Evolutionary conservation across 2,329 filamentous ascomycete genomes (phyloP).

Genomic region (Penicillium brevicompactum): DNA sequence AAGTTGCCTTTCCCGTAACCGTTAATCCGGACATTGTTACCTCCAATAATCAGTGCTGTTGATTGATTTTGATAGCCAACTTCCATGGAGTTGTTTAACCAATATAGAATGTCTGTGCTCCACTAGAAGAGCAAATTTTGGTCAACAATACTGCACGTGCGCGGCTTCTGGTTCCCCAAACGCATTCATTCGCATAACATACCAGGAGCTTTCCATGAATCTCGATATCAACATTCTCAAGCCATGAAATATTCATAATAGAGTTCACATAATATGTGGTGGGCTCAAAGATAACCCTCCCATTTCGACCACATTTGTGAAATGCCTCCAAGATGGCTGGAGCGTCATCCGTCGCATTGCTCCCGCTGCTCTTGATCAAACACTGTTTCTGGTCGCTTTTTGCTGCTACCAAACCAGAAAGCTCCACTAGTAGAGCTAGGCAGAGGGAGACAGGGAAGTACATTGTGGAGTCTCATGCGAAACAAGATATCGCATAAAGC

Average conservation of each 20-base stretch:
- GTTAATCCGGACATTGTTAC: conserved; percentile 51
- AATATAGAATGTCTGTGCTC: conserved; percentile 48
- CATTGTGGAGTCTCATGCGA: background rate
- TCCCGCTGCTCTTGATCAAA: background rate
- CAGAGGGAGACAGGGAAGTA: background rate
- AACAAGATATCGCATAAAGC: background rate
- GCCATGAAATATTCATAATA: conserved; percentile 52
- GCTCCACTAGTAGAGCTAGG: background rate
- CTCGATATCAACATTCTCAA: conserved; percentile 52
- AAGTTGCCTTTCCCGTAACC: conserved; percentile 53
- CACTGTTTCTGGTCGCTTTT: background rate
- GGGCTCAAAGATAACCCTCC: conserved; percentile 54
- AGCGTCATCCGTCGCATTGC: conserved; percentile 46
- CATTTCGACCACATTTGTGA: conserved; percentile 51
- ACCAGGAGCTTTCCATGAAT: conserved; percentile 52
- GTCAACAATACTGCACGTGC: too few relatives aligned
- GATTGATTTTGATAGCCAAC: conserved; percentile 55
- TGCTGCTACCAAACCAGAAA: background rate
- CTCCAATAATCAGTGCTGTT: conserved; percentile 55
- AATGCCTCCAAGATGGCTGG: conserved; percentile 57
- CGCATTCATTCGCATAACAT: conserved; percentile 12
- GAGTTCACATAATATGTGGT: conserved; percentile 52
- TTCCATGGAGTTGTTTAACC: conserved; percentile 49
- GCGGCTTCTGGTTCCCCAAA: too few relatives aligned
- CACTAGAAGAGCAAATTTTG: conserved; percentile 21